A percentile compares a stretch with the other conserved stretches of the same genome.
Conservation (phyloP, 2,329 filamentous ascomycete genomes). For the Shiraia bambusicola region DNA sequence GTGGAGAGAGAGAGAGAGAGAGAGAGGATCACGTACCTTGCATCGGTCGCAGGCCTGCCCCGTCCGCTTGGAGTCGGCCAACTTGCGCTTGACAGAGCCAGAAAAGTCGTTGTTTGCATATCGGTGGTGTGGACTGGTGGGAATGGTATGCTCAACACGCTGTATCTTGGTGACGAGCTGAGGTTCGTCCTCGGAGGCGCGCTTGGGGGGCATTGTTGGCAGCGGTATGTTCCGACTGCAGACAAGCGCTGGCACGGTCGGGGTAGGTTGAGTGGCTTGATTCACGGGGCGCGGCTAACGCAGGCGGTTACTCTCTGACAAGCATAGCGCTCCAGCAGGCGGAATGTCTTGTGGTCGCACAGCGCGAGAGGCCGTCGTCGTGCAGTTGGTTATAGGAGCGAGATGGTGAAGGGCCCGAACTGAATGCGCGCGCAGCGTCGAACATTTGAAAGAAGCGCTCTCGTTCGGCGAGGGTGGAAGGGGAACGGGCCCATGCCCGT, state of each 20-base stretch:
- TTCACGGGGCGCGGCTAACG: conserved; percentile 6
- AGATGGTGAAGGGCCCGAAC: neutral
- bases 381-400: neutral
- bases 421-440: conserved; percentile 3
- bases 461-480: conserved; percentile 11
- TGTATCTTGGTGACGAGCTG: conserved; percentile 31
- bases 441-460: conserved; percentile 7
- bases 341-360: neutral
- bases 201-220: conserved; percentile 33
- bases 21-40: conserved; percentile 56
- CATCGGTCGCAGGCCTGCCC: conserved; percentile 88
- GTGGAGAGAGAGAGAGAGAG: too few relatives aligned
- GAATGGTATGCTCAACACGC: conserved; percentile 34
- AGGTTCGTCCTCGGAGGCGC: conserved; percentile 24
- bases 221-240: conserved; percentile 13
- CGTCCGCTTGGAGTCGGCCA: conserved; percentile 61
- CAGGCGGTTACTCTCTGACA: neutral
- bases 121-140: conserved; percentile 23
- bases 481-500: conserved; percentile 11
- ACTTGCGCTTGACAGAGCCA: conserved; percentile 52
- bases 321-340: conserved; percentile 1
- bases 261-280: conserved; percentile 7
- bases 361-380: neutral
- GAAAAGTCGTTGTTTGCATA: conserved; percentile 37
- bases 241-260: conserved; percentile 15